phyloP scores from a whole-genome alignment of 2,329 filamentous ascomycete species.

The Arthrobotrys megalospora region DNA sequence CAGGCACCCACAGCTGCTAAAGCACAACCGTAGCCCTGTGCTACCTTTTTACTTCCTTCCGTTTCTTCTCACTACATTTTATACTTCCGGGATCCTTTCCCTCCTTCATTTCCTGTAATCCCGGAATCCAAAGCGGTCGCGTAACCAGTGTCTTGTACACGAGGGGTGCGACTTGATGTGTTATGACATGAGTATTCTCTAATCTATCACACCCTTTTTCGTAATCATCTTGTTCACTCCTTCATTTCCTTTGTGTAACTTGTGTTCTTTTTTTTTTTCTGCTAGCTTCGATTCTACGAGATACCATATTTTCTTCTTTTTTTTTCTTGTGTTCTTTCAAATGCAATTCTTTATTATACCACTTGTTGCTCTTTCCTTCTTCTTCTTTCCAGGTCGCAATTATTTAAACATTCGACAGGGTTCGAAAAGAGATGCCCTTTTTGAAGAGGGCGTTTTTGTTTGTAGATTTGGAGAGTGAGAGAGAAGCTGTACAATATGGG shows the following conservation, averaged over 20 bases:
- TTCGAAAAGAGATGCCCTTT: slow-evolving; percentile 26
- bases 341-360: slow-evolving; percentile 23
- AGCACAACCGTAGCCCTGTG: slow-evolving; percentile 15
- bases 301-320: slow-evolving; percentile 42
- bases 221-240: slow-evolving; percentile 20
- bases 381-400: slow-evolving; percentile 8
- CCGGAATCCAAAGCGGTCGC: slow-evolving; percentile 30
- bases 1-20: slow-evolving; percentile 13
- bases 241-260: slow-evolving; percentile 43
- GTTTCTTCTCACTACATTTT: slow-evolving; percentile 12
- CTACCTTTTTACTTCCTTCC: neutral
- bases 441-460: neutral
- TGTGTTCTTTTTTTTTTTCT: slow-evolving; percentile 7
- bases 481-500: slow-evolving; percentile 13
- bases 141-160: slow-evolving; percentile 24
- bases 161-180: slow-evolving; percentile 49
- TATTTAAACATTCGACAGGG: slow-evolving; percentile 26
- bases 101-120: slow-evolving; percentile 26
- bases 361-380: slow-evolving; percentile 17
- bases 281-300: slow-evolving; percentile 45
- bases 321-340: slow-evolving; percentile 16
- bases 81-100: slow-evolving; percentile 12
- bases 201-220: slow-evolving; percentile 20
- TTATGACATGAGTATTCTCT: slow-evolving; percentile 53
- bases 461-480: slow-evolving; percentile 30